A percentile compares a stretch with the other conserved stretches of the same genome.
Conservation (phyloP, 2,329 filamentous ascomycete genomes). For the Seiridium unicorne region DNA sequence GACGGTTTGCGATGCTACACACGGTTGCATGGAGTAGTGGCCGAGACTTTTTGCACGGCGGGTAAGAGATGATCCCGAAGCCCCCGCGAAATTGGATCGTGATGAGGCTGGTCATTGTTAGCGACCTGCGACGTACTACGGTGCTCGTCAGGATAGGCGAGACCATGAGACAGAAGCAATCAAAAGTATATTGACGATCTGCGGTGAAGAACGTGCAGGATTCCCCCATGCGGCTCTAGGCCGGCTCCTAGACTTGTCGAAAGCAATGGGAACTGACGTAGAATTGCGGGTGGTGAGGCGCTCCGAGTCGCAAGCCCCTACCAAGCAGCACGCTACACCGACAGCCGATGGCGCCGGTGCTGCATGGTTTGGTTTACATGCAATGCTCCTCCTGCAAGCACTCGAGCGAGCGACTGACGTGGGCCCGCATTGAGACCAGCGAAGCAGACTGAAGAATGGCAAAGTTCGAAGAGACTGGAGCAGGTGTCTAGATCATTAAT, state of each 20-base stretch:
- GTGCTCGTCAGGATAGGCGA: background rate
- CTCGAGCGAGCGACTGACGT: background rate
- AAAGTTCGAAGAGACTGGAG: no score
- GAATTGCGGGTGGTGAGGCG: background rate
- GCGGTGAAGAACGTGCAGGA: slow-evolving; percentile 1
- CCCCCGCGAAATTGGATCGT: background rate
- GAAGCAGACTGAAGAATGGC: no score
- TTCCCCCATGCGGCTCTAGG: slow-evolving; percentile 1
- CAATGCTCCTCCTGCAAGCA: background rate
- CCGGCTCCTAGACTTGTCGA: slow-evolving; percentile 1
- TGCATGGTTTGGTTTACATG: background rate
- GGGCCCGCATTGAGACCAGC: background rate
- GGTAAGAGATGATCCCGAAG: background rate
- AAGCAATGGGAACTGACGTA: slow-evolving; percentile 1
- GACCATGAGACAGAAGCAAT: slow-evolving; percentile 2
- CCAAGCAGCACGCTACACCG: background rate
- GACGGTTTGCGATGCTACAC: background rate
- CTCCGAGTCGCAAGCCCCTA: background rate
- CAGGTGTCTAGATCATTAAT: no score
- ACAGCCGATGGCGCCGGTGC: slow-evolving; percentile 1
- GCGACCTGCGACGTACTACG: no score
- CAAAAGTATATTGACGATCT: slow-evolving; percentile 6
- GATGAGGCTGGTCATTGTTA: no score
- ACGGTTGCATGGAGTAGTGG: background rate
- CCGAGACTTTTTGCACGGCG: background rate